Percentiles rank a stretch among this genome's conserved stretches.
Evolutionary conservation across 2,329 filamentous ascomycete species (phyloP).

Genomic region (Alternaria arborescens): DNA sequence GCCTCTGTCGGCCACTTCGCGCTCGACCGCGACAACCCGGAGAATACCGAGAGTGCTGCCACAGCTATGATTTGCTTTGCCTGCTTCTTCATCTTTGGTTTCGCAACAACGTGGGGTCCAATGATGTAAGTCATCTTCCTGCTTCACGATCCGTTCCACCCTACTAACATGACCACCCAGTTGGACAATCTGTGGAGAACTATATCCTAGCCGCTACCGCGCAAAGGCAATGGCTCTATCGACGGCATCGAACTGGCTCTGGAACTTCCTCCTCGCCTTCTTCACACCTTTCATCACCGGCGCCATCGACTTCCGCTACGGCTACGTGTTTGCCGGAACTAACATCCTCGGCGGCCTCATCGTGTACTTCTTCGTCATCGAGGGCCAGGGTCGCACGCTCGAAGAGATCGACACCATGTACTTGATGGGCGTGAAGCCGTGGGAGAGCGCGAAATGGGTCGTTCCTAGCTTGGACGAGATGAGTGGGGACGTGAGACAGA

Average conservation of each 20-base stretch:
- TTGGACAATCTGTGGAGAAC: constrained; percentile 72
- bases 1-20: constrained; percentile 56
- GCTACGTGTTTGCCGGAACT: constrained; percentile 78
- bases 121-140: constrained; percentile 53
- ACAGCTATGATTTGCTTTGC: constrained; percentile 71
- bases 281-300: constrained; percentile 80
- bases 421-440: constrained; percentile 63
- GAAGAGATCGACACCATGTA: constrained; percentile 76
- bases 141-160: not conserved
- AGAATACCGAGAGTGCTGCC: constrained; percentile 45
- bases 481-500: constrained; percentile 33
- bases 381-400: constrained; percentile 74
- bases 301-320: constrained; percentile 74
- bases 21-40: constrained; percentile 45
- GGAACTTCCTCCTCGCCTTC: constrained; percentile 61
- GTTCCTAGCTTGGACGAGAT: constrained; percentile 37
- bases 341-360: constrained; percentile 69
- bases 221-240: constrained; percentile 55
- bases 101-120: constrained; percentile 74
- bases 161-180: constrained; percentile 45
- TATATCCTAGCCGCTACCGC: constrained; percentile 67
- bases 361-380: constrained; percentile 80
- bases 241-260: constrained; percentile 55
- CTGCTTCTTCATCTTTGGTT: constrained; percentile 71
- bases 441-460: constrained; percentile 66